phyloP scores from a whole-genome alignment of 2,329 filamentous ascomycete genomes.

The Pseudocercospora eumusae region DNA sequence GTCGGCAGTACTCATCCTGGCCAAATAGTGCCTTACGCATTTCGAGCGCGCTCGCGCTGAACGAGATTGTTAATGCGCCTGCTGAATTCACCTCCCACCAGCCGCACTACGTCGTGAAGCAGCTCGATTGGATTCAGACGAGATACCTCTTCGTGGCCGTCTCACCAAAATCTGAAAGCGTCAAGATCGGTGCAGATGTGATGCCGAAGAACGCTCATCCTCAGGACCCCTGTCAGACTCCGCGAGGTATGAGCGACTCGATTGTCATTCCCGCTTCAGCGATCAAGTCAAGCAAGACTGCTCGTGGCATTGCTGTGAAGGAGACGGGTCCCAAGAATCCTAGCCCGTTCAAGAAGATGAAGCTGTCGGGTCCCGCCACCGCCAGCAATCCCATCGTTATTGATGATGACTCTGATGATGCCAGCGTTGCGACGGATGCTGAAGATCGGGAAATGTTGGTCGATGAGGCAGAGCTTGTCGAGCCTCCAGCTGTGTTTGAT shows the following conservation, averaged over 20 bases:
- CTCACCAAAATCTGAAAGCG: slow-evolving; percentile 21
- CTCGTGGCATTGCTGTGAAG: slow-evolving; percentile 8
- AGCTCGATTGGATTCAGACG: slow-evolving; percentile 86
- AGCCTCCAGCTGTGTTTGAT: neutral
- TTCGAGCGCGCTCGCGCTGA: slow-evolving; percentile 64
- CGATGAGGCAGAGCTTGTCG: slow-evolving; percentile 30
- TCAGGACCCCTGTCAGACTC: slow-evolving; percentile 48
- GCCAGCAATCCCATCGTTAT: slow-evolving; percentile 44
- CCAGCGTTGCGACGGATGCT: slow-evolving; percentile 52
- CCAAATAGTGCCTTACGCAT: slow-evolving; percentile 65
- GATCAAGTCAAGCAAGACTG: slow-evolving; percentile 49
- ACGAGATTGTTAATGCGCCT: slow-evolving; percentile 80
- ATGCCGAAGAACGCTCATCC: slow-evolving; percentile 33
- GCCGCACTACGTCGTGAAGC: slow-evolving; percentile 70
- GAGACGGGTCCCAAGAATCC: slow-evolving; percentile 18
- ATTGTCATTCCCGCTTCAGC: slow-evolving; percentile 58
- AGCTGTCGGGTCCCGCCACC: slow-evolving; percentile 25
- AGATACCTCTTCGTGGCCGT: slow-evolving; percentile 72
- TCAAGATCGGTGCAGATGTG: slow-evolving; percentile 27
- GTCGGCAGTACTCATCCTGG: slow-evolving; percentile 53
- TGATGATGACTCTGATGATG: slow-evolving; percentile 43
- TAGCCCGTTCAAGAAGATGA: slow-evolving; percentile 28
- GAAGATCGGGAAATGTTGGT: slow-evolving; percentile 52
- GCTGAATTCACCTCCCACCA: slow-evolving; percentile 56
- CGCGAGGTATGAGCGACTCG: slow-evolving; percentile 43